Percentiles rank a stretch among this genome's conserved stretches.
These are phyloP conservation scores for Raphanus sativus DNA, from an alignment of 345 rosid species.

Conservation along the genomic window DNA sequence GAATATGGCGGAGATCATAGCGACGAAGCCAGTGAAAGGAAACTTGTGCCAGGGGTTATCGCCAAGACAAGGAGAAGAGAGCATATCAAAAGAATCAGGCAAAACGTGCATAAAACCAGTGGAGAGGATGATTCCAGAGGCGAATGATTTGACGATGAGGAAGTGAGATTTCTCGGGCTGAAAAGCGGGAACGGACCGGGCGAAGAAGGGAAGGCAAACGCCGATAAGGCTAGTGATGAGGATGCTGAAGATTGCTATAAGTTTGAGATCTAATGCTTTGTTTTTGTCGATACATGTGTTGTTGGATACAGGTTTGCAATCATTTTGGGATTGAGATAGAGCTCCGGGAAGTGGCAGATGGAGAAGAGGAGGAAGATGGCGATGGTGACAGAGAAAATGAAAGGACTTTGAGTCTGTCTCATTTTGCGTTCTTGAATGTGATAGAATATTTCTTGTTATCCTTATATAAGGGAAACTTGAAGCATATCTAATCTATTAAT, in stretches of 20 bases:
- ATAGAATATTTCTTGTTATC: not conserved
- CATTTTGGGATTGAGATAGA: slow-evolving; percentile 21
- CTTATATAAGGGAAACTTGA: slow-evolving; percentile 2
- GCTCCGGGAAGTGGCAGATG: slow-evolving; percentile 24
- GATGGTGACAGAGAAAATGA: not conserved
- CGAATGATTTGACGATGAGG: slow-evolving; percentile 54
- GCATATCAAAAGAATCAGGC: slow-evolving; percentile 50
- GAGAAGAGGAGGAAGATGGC: slow-evolving; percentile 21
- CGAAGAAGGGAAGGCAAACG: slow-evolving; percentile 50
- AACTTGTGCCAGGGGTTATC: slow-evolving; percentile 52
- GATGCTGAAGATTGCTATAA: slow-evolving; percentile 47
- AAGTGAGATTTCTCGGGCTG: slow-evolving; percentile 46
- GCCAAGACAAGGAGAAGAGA: slow-evolving; percentile 48
- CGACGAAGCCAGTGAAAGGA: slow-evolving; percentile 50
- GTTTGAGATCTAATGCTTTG: slow-evolving; percentile 39
- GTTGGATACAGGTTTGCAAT: slow-evolving; percentile 18
- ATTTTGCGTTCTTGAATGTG: not conserved
- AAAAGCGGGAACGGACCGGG: slow-evolving; percentile 40
- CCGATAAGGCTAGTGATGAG: slow-evolving; percentile 53
- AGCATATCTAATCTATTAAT: no score
- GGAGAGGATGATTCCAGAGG: slow-evolving; percentile 55
- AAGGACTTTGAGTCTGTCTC: not conserved
- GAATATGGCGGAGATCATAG: slow-evolving; percentile 48
- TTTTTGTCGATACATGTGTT: slow-evolving; percentile 40
- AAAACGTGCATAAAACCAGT: slow-evolving; percentile 57